phyloP scores from a whole-genome alignment of 1,139 yeast species.

The Hansenula anomala region DNA sequence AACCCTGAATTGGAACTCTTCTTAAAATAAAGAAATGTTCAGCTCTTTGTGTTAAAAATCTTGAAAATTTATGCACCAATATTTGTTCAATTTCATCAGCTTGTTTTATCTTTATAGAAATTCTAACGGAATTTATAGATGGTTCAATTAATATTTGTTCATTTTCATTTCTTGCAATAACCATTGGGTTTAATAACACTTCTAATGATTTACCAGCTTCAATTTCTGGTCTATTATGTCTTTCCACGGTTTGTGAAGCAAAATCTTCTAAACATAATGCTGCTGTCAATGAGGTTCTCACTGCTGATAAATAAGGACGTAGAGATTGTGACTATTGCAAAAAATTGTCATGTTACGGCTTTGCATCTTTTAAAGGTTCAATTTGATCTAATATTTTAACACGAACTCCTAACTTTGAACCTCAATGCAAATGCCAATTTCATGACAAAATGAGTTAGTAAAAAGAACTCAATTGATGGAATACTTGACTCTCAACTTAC shows the following conservation, averaged over 20 bases:
- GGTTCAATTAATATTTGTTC: slow-evolving; percentile 93
- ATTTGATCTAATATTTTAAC: too few species aligned
- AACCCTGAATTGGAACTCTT: slow-evolving; percentile 86
- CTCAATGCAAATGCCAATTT: too few species aligned
- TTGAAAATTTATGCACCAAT: slow-evolving; percentile 87
- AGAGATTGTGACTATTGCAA: slow-evolving; percentile 74
- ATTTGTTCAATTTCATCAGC: slow-evolving; percentile 97
- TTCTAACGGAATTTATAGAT: slow-evolving; percentile 84
- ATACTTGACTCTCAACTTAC: too few species aligned
- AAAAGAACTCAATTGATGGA: too few species aligned
- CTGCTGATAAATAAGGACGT: slow-evolving; percentile 92
- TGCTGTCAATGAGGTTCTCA: slow-evolving; percentile 88
- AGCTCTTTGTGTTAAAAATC: slow-evolving; percentile 93
- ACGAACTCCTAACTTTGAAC: too few species aligned
- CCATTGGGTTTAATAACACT: slow-evolving; percentile 83
- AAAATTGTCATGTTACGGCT: neutral
- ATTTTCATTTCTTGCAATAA: slow-evolving; percentile 88
- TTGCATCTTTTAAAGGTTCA: too few species aligned
- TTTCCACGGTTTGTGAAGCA: slow-evolving; percentile 90
- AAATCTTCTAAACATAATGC: slow-evolving; percentile 94
- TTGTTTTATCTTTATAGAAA: slow-evolving; percentile 89
- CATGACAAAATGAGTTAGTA: too few species aligned
- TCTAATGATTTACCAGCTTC: slow-evolving; percentile 76
- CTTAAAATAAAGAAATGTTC: slow-evolving; percentile 90
- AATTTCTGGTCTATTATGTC: slow-evolving; percentile 96